phyloP scores from a whole-genome alignment of 352 stramenopile species.

The Phytophthora hibernalis region DNA sequence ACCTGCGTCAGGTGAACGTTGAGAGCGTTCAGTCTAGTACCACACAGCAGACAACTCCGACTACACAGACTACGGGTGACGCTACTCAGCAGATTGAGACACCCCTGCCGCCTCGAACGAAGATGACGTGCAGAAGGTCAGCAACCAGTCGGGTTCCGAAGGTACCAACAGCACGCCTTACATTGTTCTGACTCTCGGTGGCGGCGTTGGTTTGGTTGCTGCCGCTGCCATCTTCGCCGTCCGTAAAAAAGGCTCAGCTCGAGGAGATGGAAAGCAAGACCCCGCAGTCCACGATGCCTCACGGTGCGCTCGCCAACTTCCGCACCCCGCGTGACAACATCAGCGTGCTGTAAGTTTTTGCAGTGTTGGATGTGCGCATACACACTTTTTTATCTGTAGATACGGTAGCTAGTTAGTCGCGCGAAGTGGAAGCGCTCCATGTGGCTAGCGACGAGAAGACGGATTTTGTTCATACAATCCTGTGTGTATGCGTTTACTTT shows the following conservation, averaged over 20 bases:
- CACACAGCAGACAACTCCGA: slow-evolving; percentile 9
- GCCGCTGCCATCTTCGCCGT: slow-evolving; percentile 62
- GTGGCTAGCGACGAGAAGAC: slow-evolving; percentile 21
- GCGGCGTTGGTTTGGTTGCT: slow-evolving; percentile 51
- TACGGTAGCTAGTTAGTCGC: slow-evolving; percentile 29
- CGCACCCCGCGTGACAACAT: slow-evolving; percentile 60
- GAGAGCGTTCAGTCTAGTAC: slow-evolving; percentile 18
- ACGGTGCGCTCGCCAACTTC: slow-evolving; percentile 46
- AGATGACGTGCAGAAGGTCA: slow-evolving; percentile 48
- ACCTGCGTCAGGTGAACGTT: slow-evolving; percentile 28
- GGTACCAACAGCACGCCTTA: slow-evolving; percentile 26
- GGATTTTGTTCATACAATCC: slow-evolving; percentile 31
- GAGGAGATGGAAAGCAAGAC: slow-evolving; percentile 72
- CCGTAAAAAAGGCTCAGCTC: slow-evolving; percentile 67
- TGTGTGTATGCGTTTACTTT: slow-evolving; percentile 13
- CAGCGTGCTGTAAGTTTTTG: slow-evolving; percentile 53
- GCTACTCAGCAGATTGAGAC: slow-evolving; percentile 17
- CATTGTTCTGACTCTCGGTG: slow-evolving; percentile 47
- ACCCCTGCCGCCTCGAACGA: slow-evolving; percentile 26
- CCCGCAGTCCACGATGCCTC: slow-evolving; percentile 38
- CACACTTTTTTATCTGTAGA: slow-evolving; percentile 43
- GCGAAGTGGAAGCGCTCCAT: slow-evolving; percentile 23
- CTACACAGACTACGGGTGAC: slow-evolving; percentile 8
- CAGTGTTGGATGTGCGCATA: slow-evolving; percentile 31
- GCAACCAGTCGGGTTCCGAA: slow-evolving; percentile 26